A percentile compares a stretch with the other conserved stretches of the same genome.
Evolutionary conservation across 768 basidiomycete species (phyloP).

Genomic region (Russula olivacea): DNA sequence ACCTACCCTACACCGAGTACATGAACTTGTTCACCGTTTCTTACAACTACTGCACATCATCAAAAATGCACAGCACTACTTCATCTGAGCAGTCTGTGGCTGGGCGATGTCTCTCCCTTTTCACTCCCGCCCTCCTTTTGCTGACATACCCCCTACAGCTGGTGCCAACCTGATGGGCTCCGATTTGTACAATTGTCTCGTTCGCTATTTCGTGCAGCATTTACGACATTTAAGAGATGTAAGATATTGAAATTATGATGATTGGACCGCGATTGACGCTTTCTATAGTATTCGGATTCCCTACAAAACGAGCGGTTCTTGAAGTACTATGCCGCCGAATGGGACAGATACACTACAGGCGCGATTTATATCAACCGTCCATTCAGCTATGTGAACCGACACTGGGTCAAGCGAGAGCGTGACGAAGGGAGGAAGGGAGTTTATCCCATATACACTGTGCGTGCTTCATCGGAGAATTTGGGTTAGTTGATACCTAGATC

Average conservation of each 20-base stretch:
- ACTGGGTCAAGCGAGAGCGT: slow-evolving; percentile 98
- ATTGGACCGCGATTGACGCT: slow-evolving; percentile 1
- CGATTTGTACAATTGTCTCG: slow-evolving; percentile 93
- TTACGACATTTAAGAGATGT: slow-evolving; percentile 61
- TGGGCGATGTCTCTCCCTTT: slow-evolving; percentile 45
- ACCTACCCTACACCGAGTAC: slow-evolving; percentile 80
- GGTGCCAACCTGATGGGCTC: slow-evolving; percentile 96
- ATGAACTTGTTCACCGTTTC: slow-evolving; percentile 87
- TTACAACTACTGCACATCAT: slow-evolving; percentile 97
- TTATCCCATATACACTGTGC: slow-evolving; percentile 92
- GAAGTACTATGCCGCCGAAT: slow-evolving; percentile 86
- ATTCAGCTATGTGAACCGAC: slow-evolving; percentile 96
- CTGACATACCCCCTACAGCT: slow-evolving; percentile 38
- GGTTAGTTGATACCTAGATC: slow-evolving; percentile 6
- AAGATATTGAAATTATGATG: slow-evolving; percentile 33
- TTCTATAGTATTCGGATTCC: slow-evolving; percentile 60
- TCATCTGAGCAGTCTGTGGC: slow-evolving; percentile 36
- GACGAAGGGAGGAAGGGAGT: slow-evolving; percentile 95
- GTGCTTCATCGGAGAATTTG: slow-evolving; percentile 29
- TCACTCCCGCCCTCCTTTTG: background rate
- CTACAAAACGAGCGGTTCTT: slow-evolving; percentile 84
- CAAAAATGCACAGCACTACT: slow-evolving; percentile 57
- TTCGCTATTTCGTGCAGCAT: slow-evolving; percentile 83
- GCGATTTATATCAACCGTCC: slow-evolving; percentile 96
- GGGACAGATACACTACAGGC: slow-evolving; percentile 95